A percentile compares a stretch with the other conserved stretches of the same genome.
These are phyloP conservation scores for Diplodia sapinea DNA, from an alignment of 2,329 filamentous ascomycete species.

Conservation along the genomic window DNA sequence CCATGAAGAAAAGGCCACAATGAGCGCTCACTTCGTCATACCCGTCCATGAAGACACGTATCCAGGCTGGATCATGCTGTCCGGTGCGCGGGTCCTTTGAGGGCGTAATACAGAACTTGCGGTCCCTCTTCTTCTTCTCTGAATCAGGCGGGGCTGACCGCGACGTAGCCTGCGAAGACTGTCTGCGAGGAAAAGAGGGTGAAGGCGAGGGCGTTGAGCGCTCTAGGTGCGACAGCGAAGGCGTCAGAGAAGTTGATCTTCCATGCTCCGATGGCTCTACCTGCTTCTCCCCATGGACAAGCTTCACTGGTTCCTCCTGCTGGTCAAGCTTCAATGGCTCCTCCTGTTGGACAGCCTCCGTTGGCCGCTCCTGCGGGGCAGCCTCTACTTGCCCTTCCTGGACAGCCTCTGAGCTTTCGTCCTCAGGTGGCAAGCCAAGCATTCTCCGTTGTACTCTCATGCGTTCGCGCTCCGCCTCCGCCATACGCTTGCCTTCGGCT, in stretches of 20 bases:
- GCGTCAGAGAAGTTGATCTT: background rate
- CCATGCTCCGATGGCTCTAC: background rate
- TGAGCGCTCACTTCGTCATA: conserved; percentile 87
- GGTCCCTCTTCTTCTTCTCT: conserved; percentile 47
- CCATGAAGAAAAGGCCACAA: conserved; percentile 77
- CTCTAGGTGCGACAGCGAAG: background rate
- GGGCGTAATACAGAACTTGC: conserved; percentile 80
- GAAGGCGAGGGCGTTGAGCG: background rate
- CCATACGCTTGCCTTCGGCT: conserved; percentile 35
- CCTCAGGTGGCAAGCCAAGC: conserved; percentile 27
- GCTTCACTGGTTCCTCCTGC: background rate
- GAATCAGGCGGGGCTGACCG: conserved; percentile 37
- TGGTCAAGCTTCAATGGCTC: background rate
- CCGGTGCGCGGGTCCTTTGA: conserved; percentile 43
- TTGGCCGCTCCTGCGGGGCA: background rate
- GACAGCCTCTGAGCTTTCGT: background rate
- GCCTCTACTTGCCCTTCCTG: background rate
- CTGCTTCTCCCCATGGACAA: background rate
- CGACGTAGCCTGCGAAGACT: conserved; percentile 25
- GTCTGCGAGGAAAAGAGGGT: background rate
- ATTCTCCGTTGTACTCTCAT: conserved; percentile 18
- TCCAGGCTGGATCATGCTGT: conserved; percentile 70
- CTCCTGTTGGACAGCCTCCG: background rate
- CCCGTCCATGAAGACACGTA: conserved; percentile 78
- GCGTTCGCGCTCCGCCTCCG: conserved; percentile 20